Evolutionary conservation across 768 basidiomycete species (phyloP).

Genomic region (Tulasnella sp.): DNA sequence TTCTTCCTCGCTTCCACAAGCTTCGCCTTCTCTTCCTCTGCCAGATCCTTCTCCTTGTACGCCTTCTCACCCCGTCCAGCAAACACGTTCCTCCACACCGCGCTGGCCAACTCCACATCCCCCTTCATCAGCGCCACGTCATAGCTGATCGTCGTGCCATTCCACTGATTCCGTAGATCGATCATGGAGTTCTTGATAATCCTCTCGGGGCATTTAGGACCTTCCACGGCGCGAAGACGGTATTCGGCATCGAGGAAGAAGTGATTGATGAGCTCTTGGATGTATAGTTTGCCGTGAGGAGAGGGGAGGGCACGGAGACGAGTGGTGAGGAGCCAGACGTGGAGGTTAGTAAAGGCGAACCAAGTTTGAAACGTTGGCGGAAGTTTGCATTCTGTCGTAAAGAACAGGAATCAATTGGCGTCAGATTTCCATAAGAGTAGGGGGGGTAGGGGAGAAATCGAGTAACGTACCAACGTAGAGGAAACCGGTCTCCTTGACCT

Average conservation of each 20-base stretch:
- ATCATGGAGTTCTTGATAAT: slow-evolving; percentile 82
- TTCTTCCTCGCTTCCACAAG: slow-evolving; percentile 13
- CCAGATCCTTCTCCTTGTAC: slow-evolving; percentile 21
- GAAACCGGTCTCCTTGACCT: slow-evolving; percentile 30
- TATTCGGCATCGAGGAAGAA: slow-evolving; percentile 93
- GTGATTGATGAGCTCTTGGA: slow-evolving; percentile 81
- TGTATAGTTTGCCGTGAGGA: slow-evolving; percentile 52
- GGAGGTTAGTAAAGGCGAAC: slow-evolving; percentile 88
- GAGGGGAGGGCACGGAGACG: slow-evolving; percentile 74
- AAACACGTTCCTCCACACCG: slow-evolving; percentile 86
- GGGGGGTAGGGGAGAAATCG: neutral
- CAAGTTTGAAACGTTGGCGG: slow-evolving; percentile 94
- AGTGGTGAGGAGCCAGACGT: slow-evolving; percentile 83
- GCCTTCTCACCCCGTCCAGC: slow-evolving; percentile 52
- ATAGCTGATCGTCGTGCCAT: slow-evolving; percentile 65
- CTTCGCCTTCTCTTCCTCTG: neutral
- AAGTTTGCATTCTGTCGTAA: slow-evolving; percentile 55
- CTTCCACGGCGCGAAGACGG: slow-evolving; percentile 70
- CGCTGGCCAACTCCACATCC: slow-evolving; percentile 75
- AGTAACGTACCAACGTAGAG: slow-evolving; percentile 32
- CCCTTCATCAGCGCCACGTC: slow-evolving; percentile 65
- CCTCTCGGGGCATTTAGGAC: slow-evolving; percentile 62
- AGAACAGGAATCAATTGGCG: neutral
- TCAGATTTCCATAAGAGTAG: no score
- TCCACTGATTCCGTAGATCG: slow-evolving; percentile 76